A percentile compares a stretch with the other conserved stretches of the same genome.
phyloP scores from a whole-genome alignment of 176 grass and related monocot species.

The Juncus effusus region DNA sequence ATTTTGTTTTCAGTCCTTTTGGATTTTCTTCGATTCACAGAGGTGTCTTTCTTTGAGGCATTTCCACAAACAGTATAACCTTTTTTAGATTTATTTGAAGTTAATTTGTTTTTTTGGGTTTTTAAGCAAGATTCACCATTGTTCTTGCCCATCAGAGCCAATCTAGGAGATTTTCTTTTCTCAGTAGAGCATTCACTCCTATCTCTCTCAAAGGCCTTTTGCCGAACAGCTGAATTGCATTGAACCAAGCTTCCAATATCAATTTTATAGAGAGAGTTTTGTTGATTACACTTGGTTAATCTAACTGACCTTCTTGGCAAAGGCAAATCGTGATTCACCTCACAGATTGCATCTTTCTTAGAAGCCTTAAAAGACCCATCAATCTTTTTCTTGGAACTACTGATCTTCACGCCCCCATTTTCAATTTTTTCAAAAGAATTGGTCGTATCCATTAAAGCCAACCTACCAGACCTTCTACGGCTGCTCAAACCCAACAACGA shows the following conservation, averaged over 20 bases:
- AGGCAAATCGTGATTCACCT: not conserved
- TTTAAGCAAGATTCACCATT: too few species aligned
- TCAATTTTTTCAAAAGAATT: not conserved
- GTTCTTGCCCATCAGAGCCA: not conserved
- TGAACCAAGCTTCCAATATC: not conserved
- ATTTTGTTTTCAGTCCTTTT: not conserved
- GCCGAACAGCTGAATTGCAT: not conserved
- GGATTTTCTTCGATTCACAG: constrained; percentile 11
- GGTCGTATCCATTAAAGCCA: not conserved
- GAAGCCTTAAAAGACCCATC: too few species aligned
- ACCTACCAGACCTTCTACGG: constrained; percentile 10
- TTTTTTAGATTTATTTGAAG: not conserved
- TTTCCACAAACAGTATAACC: not conserved
- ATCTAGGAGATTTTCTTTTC: constrained; percentile 1
- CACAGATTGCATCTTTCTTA: not conserved
- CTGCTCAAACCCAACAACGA: constrained; percentile 5
- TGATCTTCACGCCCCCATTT: not conserved
- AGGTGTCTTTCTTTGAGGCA: constrained; percentile 9
- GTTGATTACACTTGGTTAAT: not conserved
- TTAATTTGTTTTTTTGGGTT: too few species aligned
- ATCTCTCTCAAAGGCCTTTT: not conserved
- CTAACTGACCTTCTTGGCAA: not conserved
- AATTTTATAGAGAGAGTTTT: not conserved
- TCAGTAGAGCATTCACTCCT: not conserved
- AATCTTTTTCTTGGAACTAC: not conserved